Base-by-base conservation (phyloP, 352 stramenopile species). In the Thalassiosira allenii region DNA sequence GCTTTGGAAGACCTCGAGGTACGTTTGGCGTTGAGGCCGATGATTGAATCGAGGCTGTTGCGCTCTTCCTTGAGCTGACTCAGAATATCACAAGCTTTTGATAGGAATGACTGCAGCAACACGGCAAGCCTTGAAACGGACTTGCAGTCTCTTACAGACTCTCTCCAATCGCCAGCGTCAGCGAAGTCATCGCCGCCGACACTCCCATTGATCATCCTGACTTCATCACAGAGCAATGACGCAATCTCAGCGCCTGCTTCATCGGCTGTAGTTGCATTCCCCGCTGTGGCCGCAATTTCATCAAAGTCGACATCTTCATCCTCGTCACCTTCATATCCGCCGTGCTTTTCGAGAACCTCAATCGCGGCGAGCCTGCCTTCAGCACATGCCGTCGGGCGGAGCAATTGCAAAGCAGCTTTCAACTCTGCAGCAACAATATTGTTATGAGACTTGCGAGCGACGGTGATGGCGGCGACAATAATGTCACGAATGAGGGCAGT, bases 401-500 rank as follows among this genome's bases (percentile, higher is more conserved):
- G 74, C 29, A 90, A 51, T 27, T 91, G 73, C 3, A 94, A 62
- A 14, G 85, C 83, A 32, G 67, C 52, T 40, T 87, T 84, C 17
- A 94, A 73, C 33, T 91, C 73, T n/a, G 74, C 81, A 30, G 91
- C 83, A 56, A 91, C 81, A 71, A 84, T 76, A 29, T 81, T 75
- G 6, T 89, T 57, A 68, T 93, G 80, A 54, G 85, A 79, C 54
- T 92, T 92, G n/a, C 89, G 71, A 30, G 89, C 89, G 66, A 89
- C 76, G 58, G 85, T 79, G 65, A 94, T 90, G 0, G 89, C 87
- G 29, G 83, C 77, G n/a, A 92, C 69, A 25, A 94, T 68, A 12
- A 83, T 66, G 40, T 91, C 77, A 20, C 84, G 76, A 64, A 94
- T 90, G 32, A 89, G 77, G 0, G 33, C 74, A 54, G 87, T 70